phyloP scores from a whole-genome alignment of 306 rosid genomes.

The Sicyos edulis region DNA sequence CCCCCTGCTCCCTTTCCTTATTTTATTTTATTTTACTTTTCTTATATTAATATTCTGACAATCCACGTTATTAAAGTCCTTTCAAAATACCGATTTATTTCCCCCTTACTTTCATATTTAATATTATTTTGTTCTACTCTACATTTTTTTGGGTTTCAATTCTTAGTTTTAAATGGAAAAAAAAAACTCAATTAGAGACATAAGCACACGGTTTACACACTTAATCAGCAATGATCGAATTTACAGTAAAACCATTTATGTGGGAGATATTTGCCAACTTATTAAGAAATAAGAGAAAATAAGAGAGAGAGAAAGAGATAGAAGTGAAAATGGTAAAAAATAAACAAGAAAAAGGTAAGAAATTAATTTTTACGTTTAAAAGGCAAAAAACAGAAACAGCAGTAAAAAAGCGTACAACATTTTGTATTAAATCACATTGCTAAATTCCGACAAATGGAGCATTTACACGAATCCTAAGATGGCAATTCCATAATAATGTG shows the following conservation, averaged over 20 bases:
- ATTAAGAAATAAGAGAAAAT: neutral
- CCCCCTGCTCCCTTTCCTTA: neutral
- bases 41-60: neutral
- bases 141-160: no score
- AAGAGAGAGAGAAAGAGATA: neutral
- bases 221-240: no score
- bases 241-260: no score
- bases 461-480: constrained; percentile 4
- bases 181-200: no score
- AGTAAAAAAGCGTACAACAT: neutral
- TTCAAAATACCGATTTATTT: no score
- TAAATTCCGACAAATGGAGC: constrained; percentile 13
- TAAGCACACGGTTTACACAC: no score
- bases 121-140: no score
- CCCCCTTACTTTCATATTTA: no score
- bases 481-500: neutral
- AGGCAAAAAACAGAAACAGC: neutral
- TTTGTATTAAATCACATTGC: neutral
- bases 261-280: neutral
- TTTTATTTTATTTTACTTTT: neutral
- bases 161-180: no score
- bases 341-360: neutral
- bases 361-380: neutral
- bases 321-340: neutral
- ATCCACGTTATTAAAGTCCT: neutral